Percentiles rank a stretch among this genome's conserved stretches.
These are phyloP conservation scores for Ceratonia siliqua DNA, from an alignment of 306 rosid species.

Conservation along the genomic window DNA sequence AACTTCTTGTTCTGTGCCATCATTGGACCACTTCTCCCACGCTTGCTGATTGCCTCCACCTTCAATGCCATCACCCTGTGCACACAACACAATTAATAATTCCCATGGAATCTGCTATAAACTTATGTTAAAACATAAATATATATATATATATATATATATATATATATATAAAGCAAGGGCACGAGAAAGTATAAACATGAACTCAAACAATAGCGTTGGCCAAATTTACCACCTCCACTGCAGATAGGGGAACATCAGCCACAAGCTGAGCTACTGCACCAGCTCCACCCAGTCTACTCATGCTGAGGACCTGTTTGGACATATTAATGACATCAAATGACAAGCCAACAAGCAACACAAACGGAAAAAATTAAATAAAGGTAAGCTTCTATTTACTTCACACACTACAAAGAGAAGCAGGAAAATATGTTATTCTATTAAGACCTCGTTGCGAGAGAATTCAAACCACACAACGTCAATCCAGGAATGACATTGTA, in stretches of 20 bases:
- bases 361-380: neutral
- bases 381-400: neutral
- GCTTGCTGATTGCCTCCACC: slow-evolving; percentile 65
- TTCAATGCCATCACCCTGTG: slow-evolving; percentile 74
- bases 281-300: slow-evolving; percentile 95
- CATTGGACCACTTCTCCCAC: slow-evolving; percentile 96
- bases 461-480: slow-evolving; percentile 27
- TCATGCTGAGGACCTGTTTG: slow-evolving; percentile 91
- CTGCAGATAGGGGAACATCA: slow-evolving; percentile 80
- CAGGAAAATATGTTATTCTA: slow-evolving; percentile 19
- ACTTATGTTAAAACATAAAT: neutral
- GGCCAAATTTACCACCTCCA: slow-evolving; percentile 29
- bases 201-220: neutral
- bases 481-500: slow-evolving; percentile 39
- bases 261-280: slow-evolving; percentile 99
- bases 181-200: too few species aligned
- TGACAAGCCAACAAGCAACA: neutral
- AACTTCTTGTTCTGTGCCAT: slow-evolving; percentile 91
- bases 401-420: neutral
- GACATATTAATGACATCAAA: slow-evolving; percentile 19
- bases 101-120: neutral
- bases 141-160: neutral
- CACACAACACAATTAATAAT: slow-evolving; percentile 7
- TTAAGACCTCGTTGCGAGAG: slow-evolving; percentile 25
- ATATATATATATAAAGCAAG: neutral